These are phyloP conservation scores for Ramalina peruviana DNA, from an alignment of 495 filamentous ascomycete genomes.

Conservation along the genomic window DNA sequence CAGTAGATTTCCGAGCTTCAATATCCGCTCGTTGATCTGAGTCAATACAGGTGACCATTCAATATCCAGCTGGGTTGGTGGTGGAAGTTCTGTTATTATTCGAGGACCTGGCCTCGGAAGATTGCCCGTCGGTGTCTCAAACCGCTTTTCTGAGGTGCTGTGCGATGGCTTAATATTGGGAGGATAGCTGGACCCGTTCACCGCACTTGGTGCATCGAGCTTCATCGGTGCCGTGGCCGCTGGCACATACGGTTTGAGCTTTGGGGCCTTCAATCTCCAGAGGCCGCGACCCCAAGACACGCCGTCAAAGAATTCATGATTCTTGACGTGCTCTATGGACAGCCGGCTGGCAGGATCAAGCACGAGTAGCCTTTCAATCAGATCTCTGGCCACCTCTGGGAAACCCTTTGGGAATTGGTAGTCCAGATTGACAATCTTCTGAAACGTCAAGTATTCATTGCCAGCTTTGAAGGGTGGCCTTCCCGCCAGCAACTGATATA, in stretches of 20 bases:
- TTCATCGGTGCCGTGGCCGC: constrained; percentile 71
- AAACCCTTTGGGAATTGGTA: constrained; percentile 91
- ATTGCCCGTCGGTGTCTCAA: constrained; percentile 32
- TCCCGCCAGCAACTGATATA: constrained; percentile 88
- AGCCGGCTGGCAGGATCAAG: constrained; percentile 75
- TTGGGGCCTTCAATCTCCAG: constrained; percentile 86
- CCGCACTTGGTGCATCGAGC: constrained; percentile 45
- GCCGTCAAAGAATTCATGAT: constrained; percentile 93
- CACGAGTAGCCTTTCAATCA: constrained; percentile 85
- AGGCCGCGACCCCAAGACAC: constrained; percentile 70
- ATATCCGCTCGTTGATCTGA: constrained; percentile 77
- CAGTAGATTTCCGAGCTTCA: constrained; percentile 83
- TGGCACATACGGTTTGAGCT: constrained; percentile 74
- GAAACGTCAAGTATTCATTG: constrained; percentile 97
- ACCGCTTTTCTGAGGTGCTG: constrained; percentile 20
- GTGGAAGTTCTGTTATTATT: constrained; percentile 88
- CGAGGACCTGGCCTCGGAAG: constrained; percentile 51
- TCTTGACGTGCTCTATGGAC: constrained; percentile 94
- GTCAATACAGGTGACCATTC: constrained; percentile 97
- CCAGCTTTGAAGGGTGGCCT: constrained; percentile 92
- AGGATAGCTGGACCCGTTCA: constrained; percentile 25
- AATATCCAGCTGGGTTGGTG: constrained; percentile 92
- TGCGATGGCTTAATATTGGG: constrained; percentile 31
- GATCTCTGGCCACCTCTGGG: constrained; percentile 72
- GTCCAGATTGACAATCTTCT: constrained; percentile 89